Base-by-base conservation (phyloP, 2,329 filamentous ascomycete genomes). In the Parasarocladium wereldwijsianum region DNA sequence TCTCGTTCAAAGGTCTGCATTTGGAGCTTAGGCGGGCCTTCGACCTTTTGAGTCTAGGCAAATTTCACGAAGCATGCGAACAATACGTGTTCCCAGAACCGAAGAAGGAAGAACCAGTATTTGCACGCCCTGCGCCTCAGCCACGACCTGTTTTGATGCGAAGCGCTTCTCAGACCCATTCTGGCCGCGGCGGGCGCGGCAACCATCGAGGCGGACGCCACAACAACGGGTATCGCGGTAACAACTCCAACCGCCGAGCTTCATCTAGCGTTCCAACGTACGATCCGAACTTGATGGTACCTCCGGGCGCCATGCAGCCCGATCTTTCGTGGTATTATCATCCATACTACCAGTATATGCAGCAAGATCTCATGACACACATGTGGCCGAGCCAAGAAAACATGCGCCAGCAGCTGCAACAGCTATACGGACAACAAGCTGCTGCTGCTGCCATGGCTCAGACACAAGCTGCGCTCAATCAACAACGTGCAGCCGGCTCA, bases 1-100 rank as follows among this genome's bases (percentile, higher is more conserved):
- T 82, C 24, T 87, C 90, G 1, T 94, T 93, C 55, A 73, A 80
- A 29, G 90, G 90, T 2, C 69, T 98, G 17, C 90, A 98, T 49
- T 54, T 84, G 40, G 90, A 98, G 54, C 62, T 98, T 29, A 74
- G 90, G 36, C 70, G 85, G 40, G 90, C 90, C 1, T 96, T 93
- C 48, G 79, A 85, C 34, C 56, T 84, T 32, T 70, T 94, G 12
- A 73, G 80, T 2, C 69, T 80, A 30, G 81, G 74, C 14, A 83
- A 90, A 42, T 63, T 98, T 25, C 70, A 75, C 4, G 76, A 84
- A 43, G 86, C 79, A 48, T 94, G 86, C 51, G 82, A 92, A 49
- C 72, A 87, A 48, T 98, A 77, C 45, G 73, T 81, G 34, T 94
- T 80, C 43, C n/a, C n/a, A n/a, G n/a, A n/a, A n/a, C 90, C 90